A percentile compares a stretch with the other conserved stretches of the same genome.
Evolutionary conservation across 2,329 filamentous ascomycete genomes (phyloP).

Genomic region (Coccinonectria pachysandricola): DNA sequence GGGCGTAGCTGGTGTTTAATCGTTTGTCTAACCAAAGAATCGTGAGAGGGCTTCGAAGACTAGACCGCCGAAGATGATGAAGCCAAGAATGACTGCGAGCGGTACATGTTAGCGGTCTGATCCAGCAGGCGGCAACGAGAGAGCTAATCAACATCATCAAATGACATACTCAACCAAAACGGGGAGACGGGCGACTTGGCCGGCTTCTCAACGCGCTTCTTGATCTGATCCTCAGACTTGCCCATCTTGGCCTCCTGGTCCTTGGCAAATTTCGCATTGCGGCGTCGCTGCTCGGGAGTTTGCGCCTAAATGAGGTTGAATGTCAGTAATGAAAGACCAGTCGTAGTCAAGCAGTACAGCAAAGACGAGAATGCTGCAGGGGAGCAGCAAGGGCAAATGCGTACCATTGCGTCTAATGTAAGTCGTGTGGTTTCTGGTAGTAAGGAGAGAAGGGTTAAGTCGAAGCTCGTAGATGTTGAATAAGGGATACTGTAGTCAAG

Average conservation of each 20-base stretch:
- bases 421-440: not conserved
- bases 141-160: not conserved
- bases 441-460: not conserved
- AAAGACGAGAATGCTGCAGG: conserved; percentile 1
- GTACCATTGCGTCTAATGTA: conserved; percentile 9
- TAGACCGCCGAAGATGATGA: conserved; percentile 51
- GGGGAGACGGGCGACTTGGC: conserved; percentile 52
- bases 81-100: conserved; percentile 41
- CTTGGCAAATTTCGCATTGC: conserved; percentile 70
- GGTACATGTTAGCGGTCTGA: conserved; percentile 3
- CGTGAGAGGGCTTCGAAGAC: conserved; percentile 47
- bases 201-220: conserved; percentile 47
- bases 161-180: conserved; percentile 50
- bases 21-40: conserved; percentile 35
- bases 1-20: too few relatives aligned
- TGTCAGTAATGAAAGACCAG: conserved; percentile 1
- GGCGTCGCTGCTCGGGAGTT: conserved; percentile 73
- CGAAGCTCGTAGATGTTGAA: too few relatives aligned
- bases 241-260: conserved; percentile 64
- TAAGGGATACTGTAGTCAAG: too few relatives aligned
- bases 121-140: not conserved
- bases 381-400: too few relatives aligned
- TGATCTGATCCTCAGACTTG: conserved; percentile 56
- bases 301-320: conserved; percentile 48
- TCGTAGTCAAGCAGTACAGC: not conserved